Conservation (phyloP, 164 flowering plant genomes). For the Platanus orientalis region DNA sequence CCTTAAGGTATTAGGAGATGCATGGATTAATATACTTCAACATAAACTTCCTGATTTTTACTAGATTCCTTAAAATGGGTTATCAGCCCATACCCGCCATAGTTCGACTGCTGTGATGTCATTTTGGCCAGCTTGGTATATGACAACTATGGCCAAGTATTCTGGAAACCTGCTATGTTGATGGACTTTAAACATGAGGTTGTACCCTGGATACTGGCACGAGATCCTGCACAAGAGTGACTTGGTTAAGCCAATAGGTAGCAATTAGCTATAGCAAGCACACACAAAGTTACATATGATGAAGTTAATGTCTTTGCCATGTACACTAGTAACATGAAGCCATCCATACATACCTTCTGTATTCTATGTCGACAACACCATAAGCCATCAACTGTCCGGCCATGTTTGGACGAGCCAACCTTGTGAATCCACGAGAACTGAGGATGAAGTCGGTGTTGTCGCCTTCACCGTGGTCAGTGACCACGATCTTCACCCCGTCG, state of each 20-base stretch:
- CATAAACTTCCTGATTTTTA: too few relatives aligned
- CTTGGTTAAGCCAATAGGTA: background rate
- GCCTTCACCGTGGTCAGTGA: slow-evolving; percentile 80
- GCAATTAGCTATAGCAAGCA: too few relatives aligned
- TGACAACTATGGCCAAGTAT: slow-evolving; percentile 58
- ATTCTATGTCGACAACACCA: slow-evolving; percentile 79
- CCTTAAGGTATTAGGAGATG: too few relatives aligned
- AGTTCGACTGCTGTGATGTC: slow-evolving; percentile 58
- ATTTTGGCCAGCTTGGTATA: slow-evolving; percentile 51
- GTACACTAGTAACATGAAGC: too few relatives aligned
- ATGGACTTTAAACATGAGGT: slow-evolving; percentile 55
- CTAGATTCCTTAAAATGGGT: too few relatives aligned
- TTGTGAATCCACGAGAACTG: slow-evolving; percentile 48
- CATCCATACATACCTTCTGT: slow-evolving; percentile 26
- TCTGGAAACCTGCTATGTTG: slow-evolving; percentile 57
- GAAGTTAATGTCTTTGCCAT: too few relatives aligned
- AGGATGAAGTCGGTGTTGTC: slow-evolving; percentile 81
- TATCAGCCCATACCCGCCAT: slow-evolving; percentile 56
- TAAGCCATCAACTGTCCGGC: slow-evolving; percentile 39
- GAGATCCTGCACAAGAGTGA: slow-evolving; percentile 34
- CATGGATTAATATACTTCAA: too few relatives aligned
- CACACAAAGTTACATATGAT: too few relatives aligned
- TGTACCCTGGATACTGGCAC: slow-evolving; percentile 48
- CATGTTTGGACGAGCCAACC: slow-evolving; percentile 41
- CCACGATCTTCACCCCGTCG: slow-evolving; percentile 59